These are phyloP conservation scores for Mycena sanguinolenta DNA, from an alignment of 768 basidiomycete species.

Conservation along the genomic window DNA sequence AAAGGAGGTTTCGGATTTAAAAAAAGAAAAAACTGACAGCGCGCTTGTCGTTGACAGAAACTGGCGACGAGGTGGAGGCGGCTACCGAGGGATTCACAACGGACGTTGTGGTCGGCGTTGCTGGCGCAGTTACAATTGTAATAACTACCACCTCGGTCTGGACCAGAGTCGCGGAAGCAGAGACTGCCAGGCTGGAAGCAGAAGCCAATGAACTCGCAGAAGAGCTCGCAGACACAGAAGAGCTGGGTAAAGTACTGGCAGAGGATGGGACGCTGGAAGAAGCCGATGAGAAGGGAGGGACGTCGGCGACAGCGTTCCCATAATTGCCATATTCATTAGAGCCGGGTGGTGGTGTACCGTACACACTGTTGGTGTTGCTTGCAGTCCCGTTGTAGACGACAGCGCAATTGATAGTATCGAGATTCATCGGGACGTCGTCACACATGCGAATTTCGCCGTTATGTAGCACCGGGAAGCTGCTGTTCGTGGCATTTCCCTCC, in stretches of 20 bases:
- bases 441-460: conserved; percentile 69
- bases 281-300: conserved; percentile 10
- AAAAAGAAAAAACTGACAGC: not conserved
- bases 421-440: conserved; percentile 60
- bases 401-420: conserved; percentile 57
- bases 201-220: conserved; percentile 24
- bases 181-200: conserved; percentile 11
- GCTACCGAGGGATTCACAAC: too few species aligned
- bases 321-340: not conserved
- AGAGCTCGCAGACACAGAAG: not conserved
- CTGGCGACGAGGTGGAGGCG: not conserved
- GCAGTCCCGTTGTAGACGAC: conserved; percentile 68
- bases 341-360: not conserved
- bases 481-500: conserved; percentile 61
- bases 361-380: conserved; percentile 35
- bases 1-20: not conserved
- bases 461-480: conserved; percentile 66
- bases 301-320: conserved; percentile 16
- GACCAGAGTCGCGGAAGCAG: conserved; percentile 13
- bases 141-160: not conserved
- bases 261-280: not conserved
- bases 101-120: not conserved
- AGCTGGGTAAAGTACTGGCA: conserved; percentile 3
- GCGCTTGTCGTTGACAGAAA: not conserved
- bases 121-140: not conserved